Percentiles rank a stretch among this genome's conserved stretches.
Evolutionary conservation across 2,329 filamentous ascomycete genomes (phyloP).

Genomic region (Xylariales sp.): DNA sequence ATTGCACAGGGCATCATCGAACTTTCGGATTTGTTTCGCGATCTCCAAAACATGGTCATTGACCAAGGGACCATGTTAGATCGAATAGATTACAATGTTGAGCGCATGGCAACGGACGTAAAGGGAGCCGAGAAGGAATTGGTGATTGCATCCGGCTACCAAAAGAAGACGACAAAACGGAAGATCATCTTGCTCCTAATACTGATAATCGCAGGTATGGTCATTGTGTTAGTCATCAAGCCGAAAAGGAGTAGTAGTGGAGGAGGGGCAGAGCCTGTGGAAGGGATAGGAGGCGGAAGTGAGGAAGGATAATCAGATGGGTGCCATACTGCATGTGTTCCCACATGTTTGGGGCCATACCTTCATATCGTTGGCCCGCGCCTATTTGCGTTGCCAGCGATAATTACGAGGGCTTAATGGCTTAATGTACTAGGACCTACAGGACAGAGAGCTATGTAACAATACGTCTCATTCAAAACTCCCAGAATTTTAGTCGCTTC

Average conservation of each 20-base stretch:
- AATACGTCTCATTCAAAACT: too few relatives aligned
- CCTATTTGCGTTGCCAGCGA: too few relatives aligned
- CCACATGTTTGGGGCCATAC: too few relatives aligned
- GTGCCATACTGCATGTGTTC: too few relatives aligned
- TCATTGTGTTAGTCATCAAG: constrained; percentile 80
- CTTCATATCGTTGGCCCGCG: too few relatives aligned
- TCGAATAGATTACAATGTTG: constrained; percentile 96
- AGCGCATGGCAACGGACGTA: constrained; percentile 89
- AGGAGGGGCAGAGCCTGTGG: constrained; percentile 7
- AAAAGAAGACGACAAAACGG: constrained; percentile 80
- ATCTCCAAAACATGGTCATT: constrained; percentile 92
- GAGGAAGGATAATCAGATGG: constrained; percentile 1
- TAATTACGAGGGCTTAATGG: too few relatives aligned
- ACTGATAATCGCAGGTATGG: constrained; percentile 76
- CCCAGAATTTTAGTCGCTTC: too few relatives aligned
- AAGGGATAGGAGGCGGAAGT: constrained; percentile 3
- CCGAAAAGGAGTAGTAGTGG: constrained; percentile 49
- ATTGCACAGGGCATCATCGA: constrained; percentile 98
- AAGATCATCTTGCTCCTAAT: constrained; percentile 89
- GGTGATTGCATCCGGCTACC: constrained; percentile 81
- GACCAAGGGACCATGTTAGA: constrained; percentile 88
- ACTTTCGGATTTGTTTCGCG: constrained; percentile 91
- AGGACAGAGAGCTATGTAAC: too few relatives aligned
- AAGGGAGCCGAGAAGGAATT: constrained; percentile 92
- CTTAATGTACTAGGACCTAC: too few relatives aligned